Conservation (phyloP, 257 asterid genomes). For the Solanum boliviense region DNA sequence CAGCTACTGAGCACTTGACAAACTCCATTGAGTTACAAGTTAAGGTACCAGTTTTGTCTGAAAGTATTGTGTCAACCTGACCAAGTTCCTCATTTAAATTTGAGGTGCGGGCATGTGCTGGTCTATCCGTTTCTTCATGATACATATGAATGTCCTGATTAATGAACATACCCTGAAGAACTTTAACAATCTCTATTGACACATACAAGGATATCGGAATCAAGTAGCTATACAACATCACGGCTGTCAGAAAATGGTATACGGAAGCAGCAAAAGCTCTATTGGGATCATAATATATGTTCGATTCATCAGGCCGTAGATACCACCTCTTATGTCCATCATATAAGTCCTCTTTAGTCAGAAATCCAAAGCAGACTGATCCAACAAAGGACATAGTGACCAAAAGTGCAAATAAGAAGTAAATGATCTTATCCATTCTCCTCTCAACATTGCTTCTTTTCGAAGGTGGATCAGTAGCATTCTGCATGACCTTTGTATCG, state of each 20-base stretch:
- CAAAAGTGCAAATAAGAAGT: slow-evolving; percentile 55
- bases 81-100: slow-evolving; percentile 89
- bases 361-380: slow-evolving; percentile 65
- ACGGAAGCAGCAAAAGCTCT: slow-evolving; percentile 61
- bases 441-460: slow-evolving; percentile 84
- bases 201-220: slow-evolving; percentile 86
- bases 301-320: slow-evolving; percentile 37
- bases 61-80: slow-evolving; percentile 79
- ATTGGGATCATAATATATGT: slow-evolving; percentile 56
- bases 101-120: slow-evolving; percentile 87
- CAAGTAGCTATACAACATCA: slow-evolving; percentile 66
- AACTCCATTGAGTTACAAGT: slow-evolving; percentile 96
- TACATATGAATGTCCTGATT: slow-evolving; percentile 75
- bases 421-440: slow-evolving; percentile 78
- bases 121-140: slow-evolving; percentile 76
- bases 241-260: slow-evolving; percentile 65
- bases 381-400: slow-evolving; percentile 54
- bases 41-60: slow-evolving; percentile 89
- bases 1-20: slow-evolving; percentile 80
- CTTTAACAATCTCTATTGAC: slow-evolving; percentile 80
- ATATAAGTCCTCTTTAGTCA: slow-evolving; percentile 44
- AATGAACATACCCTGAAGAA: slow-evolving; percentile 80
- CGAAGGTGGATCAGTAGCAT: slow-evolving; percentile 82
- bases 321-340: slow-evolving; percentile 73
- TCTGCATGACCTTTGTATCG: slow-evolving; percentile 87